A percentile compares a stretch with the other conserved stretches of the same genome.
These are phyloP conservation scores for Vigna nakashimae DNA, from an alignment of 306 rosid species.

Conservation along the genomic window DNA sequence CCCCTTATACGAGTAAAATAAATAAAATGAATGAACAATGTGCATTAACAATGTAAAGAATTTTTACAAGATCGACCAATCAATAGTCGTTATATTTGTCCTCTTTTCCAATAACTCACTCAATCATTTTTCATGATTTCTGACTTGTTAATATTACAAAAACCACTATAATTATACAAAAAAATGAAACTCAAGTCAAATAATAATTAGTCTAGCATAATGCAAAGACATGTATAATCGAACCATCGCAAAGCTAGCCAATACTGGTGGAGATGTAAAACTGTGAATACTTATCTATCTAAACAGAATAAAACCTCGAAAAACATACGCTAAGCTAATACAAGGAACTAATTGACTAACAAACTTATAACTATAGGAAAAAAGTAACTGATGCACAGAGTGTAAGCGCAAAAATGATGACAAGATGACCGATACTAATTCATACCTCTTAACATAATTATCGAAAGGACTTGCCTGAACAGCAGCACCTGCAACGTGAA, in stretches of 20 bases:
- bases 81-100: too few relatives aligned
- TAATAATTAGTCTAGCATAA: background rate
- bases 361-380: background rate
- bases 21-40: background rate
- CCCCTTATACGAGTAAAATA: background rate
- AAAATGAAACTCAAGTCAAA: background rate
- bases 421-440: background rate
- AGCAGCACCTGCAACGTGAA: constrained; percentile 58
- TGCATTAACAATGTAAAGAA: too few relatives aligned
- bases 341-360: too few relatives aligned
- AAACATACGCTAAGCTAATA: background rate
- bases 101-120: background rate
- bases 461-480: constrained; percentile 67
- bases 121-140: background rate
- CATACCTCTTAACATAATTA: constrained; percentile 78
- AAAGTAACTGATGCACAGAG: background rate
- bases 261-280: background rate
- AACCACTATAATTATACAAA: background rate
- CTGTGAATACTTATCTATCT: background rate
- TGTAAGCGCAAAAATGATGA: background rate
- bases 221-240: background rate
- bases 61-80: too few relatives aligned
- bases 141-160: background rate
- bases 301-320: background rate
- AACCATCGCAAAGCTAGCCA: constrained; percentile 1